Percentiles rank a stretch among this genome's conserved stretches.
These are phyloP conservation scores for Simmondsia chinensis DNA, from an alignment of 148 eudicot species.

Conservation along the genomic window DNA sequence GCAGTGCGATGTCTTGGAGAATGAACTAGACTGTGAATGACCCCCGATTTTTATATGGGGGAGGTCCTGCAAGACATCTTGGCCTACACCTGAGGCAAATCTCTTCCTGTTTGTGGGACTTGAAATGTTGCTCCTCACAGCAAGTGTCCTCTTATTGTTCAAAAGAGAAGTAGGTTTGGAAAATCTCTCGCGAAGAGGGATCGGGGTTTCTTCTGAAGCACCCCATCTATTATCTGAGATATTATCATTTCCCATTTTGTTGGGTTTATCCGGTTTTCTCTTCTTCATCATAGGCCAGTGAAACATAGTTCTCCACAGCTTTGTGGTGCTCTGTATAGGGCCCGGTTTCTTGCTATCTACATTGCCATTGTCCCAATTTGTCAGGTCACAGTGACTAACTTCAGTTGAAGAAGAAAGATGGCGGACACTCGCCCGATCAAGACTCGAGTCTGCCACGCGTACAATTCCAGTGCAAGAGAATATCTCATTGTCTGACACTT, in stretches of 20 bases:
- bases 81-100: constrained; percentile 50
- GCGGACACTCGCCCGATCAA: constrained; percentile 5
- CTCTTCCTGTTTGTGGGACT: constrained; percentile 81
- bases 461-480: constrained; percentile 47
- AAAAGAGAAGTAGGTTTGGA: constrained; percentile 36
- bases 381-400: constrained; percentile 25
- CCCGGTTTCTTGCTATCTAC: constrained; percentile 24
- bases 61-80: constrained; percentile 48
- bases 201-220: constrained; percentile 34
- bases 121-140: constrained; percentile 64
- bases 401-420: constrained; percentile 28
- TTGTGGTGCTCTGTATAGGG: constrained; percentile 31
- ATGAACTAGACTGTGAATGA: constrained; percentile 48
- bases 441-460: constrained; percentile 19
- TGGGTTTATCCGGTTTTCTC: constrained; percentile 17
- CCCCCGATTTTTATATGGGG: constrained; percentile 22
- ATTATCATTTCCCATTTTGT: constrained; percentile 24
- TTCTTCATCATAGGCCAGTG: constrained; percentile 54
- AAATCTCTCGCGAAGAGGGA: constrained; percentile 58
- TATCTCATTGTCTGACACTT: constrained; percentile 59
- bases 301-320: constrained; percentile 46
- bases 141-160: constrained; percentile 64
- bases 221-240: constrained; percentile 16
- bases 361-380: constrained; percentile 12
- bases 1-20: constrained; percentile 50